Evolutionary conservation across 169 alveolate genomes (phyloP).

Genomic region (Plasmodium knowlesi): DNA sequence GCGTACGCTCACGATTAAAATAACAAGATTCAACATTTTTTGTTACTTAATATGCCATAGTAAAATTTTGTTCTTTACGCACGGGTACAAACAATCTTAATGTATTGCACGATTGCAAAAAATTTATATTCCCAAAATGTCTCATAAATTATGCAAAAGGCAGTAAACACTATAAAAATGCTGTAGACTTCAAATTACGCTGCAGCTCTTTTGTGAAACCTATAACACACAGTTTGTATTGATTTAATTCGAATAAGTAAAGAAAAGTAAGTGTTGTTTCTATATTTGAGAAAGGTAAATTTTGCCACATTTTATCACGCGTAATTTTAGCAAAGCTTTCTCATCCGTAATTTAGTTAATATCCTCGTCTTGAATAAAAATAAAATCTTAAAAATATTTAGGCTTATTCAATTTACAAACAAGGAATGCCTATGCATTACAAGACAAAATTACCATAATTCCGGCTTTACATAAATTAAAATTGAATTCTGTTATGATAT

Average conservation of each 20-base stretch:
- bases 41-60: neutral
- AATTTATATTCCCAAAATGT: neutral
- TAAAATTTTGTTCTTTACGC: neutral
- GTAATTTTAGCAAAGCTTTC: neutral
- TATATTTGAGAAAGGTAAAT: neutral
- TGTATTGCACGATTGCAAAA: neutral
- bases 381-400: neutral
- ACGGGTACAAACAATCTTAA: neutral
- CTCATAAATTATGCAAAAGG: neutral
- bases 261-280: neutral
- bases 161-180: neutral
- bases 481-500: neutral
- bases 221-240: neutral
- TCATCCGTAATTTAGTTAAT: neutral
- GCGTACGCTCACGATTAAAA: neutral
- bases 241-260: neutral
- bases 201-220: neutral
- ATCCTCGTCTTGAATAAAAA: neutral
- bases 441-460: neutral
- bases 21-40: neutral
- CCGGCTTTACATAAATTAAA: neutral
- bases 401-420: neutral
- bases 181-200: neutral
- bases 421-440: neutral
- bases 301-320: neutral